phyloP scores from a whole-genome alignment of 768 basidiomycete genomes.

The Psilocybe cubensis region DNA sequence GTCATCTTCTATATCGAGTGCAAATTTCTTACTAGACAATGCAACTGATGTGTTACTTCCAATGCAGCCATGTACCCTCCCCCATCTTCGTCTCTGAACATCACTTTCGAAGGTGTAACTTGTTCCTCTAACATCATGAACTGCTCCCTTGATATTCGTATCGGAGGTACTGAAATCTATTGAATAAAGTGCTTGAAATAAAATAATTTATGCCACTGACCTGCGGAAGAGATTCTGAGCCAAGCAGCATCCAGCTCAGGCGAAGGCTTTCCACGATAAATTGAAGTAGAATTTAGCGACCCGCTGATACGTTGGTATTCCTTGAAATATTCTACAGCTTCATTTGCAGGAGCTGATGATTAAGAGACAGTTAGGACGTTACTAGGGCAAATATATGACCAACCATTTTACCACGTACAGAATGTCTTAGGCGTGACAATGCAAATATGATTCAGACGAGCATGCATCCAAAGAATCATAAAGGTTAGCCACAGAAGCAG shows the following conservation, averaged over 20 bases:
- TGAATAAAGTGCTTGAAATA: too few relatives aligned
- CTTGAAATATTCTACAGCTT: constrained; percentile 9
- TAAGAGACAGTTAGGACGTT: too few relatives aligned
- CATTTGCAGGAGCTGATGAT: constrained; percentile 17
- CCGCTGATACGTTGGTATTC: constrained; percentile 8
- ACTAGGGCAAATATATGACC: too few relatives aligned
- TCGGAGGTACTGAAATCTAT: background rate
- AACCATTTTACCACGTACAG: too few relatives aligned
- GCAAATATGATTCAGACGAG: too few relatives aligned
- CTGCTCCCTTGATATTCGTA: background rate
- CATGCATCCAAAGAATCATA: background rate
- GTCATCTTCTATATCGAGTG: background rate
- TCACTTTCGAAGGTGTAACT: background rate
- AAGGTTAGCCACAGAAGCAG: background rate
- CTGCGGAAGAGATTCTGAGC: constrained; percentile 9
- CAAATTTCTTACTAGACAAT: constrained; percentile 1
- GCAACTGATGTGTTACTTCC: constrained; percentile 8
- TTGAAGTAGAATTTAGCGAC: constrained; percentile 8
- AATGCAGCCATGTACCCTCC: constrained; percentile 10
- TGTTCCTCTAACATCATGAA: background rate
- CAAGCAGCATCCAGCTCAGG: constrained; percentile 12
- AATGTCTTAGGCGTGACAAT: too few relatives aligned
- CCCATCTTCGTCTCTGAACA: background rate
- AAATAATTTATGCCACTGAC: background rate
- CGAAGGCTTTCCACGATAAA: constrained; percentile 11